Conservation (phyloP, 305 asterid species). For the Fraxinus platypoda region DNA sequence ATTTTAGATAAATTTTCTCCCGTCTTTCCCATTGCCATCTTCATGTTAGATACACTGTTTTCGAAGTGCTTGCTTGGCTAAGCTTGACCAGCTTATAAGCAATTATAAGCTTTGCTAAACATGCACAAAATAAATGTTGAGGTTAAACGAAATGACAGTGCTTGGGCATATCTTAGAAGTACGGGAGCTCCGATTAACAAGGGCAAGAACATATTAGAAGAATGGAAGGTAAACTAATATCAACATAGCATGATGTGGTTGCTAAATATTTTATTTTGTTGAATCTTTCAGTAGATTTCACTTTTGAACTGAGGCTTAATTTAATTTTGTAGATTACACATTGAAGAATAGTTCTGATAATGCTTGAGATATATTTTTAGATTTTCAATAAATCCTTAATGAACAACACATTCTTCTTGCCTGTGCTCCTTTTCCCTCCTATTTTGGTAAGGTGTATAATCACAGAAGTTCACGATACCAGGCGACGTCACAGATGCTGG, state of each 20-base stretch:
- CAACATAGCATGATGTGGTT: not conserved
- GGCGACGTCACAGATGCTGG: not conserved
- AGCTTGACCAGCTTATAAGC: not conserved
- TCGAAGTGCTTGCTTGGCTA: not conserved
- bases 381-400: not conserved
- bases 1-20: not conserved
- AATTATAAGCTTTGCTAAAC: not conserved
- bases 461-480: not conserved
- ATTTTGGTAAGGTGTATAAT: not conserved
- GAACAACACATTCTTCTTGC: not conserved
- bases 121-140: not conserved
- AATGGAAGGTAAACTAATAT: not conserved
- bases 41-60: not conserved
- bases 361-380: not conserved
- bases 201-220: not conserved
- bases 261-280: not conserved
- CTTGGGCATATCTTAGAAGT: not conserved
- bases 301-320: not conserved
- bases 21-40: not conserved
- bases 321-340: not conserved
- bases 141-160: not conserved
- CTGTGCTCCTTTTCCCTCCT: not conserved
- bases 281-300: not conserved
- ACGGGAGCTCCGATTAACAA: not conserved
- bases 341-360: not conserved